These are phyloP conservation scores for Ophiobolus disseminans DNA, from an alignment of 2,329 filamentous ascomycete species.

Conservation along the genomic window DNA sequence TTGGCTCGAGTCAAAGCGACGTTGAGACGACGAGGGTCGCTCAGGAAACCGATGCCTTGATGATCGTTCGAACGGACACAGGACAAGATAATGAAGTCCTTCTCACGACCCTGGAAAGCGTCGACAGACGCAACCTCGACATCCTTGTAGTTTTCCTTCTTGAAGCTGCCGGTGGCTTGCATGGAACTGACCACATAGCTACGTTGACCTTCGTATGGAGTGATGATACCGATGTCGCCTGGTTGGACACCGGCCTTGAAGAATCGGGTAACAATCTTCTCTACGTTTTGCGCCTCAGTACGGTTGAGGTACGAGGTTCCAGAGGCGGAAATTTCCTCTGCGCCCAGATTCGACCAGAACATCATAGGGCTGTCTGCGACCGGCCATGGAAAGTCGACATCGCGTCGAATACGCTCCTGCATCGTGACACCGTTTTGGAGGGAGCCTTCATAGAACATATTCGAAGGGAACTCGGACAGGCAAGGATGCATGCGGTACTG, in stretches of 20 bases:
- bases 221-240: conserved; percentile 94
- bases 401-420: conserved; percentile 83
- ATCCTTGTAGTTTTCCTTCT: conserved; percentile 98
- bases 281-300: conserved; percentile 94
- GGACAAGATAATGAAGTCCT: conserved; percentile 97
- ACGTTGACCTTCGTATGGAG: conserved; percentile 96
- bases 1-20: conserved; percentile 96
- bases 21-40: conserved; percentile 94
- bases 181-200: conserved; percentile 99
- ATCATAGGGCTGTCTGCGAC: conserved; percentile 96
- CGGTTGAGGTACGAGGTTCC: conserved; percentile 98
- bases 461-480: conserved; percentile 94
- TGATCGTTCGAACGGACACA: conserved; percentile 99
- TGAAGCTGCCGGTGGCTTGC: conserved; percentile 96
- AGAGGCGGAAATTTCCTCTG: conserved; percentile 96
- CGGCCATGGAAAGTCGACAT: conserved; percentile 98
- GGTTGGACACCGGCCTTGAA: conserved; percentile 99
- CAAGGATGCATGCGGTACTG: conserved; percentile 99
- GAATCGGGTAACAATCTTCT: conserved; percentile 97
- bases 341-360: conserved; percentile 99
- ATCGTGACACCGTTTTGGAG: conserved; percentile 96
- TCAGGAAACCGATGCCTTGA: conserved; percentile 98
- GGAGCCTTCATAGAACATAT: conserved; percentile 99
- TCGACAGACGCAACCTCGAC: conserved; percentile 98
- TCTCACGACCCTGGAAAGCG: conserved; percentile 98